Evolutionary conservation across 1,139 yeast species (phyloP).

Genomic region (Suhomyces atakaporum): DNA sequence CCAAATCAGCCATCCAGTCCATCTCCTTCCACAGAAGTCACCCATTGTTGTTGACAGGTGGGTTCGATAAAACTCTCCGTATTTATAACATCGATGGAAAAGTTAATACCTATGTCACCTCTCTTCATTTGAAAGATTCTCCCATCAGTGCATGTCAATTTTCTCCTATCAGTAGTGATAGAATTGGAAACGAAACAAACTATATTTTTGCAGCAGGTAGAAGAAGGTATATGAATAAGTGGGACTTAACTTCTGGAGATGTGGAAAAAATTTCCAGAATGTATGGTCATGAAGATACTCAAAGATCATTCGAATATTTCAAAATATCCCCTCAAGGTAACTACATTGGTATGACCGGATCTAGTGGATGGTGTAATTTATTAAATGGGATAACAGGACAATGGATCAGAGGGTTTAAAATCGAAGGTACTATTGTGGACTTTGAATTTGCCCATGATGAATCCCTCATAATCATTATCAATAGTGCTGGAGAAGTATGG

Average conservation of each 20-base stretch:
- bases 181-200: slow-evolving; percentile 30
- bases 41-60: slow-evolving; percentile 85
- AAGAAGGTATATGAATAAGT: slow-evolving; percentile 86
- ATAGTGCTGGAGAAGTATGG: slow-evolving; percentile 88
- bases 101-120: slow-evolving; percentile 74
- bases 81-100: slow-evolving; percentile 93
- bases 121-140: slow-evolving; percentile 73
- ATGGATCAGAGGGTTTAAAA: slow-evolving; percentile 82
- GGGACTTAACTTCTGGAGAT: slow-evolving; percentile 78
- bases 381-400: slow-evolving; percentile 77
- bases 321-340: slow-evolving; percentile 70
- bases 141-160: slow-evolving; percentile 81
- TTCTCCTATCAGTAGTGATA: slow-evolving; percentile 46
- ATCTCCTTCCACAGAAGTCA: slow-evolving; percentile 82
- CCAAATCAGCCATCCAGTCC: slow-evolving; percentile 81
- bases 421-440: slow-evolving; percentile 83
- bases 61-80: slow-evolving; percentile 86
- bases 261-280: slow-evolving; percentile 84
- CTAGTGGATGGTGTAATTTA: slow-evolving; percentile 88
- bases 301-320: slow-evolving; percentile 85
- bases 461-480: slow-evolving; percentile 59
- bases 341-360: slow-evolving; percentile 76
- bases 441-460: slow-evolving; percentile 69
- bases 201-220: slow-evolving; percentile 84
- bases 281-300: slow-evolving; percentile 88